A percentile compares a stretch with the other conserved stretches of the same genome.
phyloP scores from a whole-genome alignment of 2,329 filamentous ascomycete species.

The Paecilomyces dactylethromorphus region DNA sequence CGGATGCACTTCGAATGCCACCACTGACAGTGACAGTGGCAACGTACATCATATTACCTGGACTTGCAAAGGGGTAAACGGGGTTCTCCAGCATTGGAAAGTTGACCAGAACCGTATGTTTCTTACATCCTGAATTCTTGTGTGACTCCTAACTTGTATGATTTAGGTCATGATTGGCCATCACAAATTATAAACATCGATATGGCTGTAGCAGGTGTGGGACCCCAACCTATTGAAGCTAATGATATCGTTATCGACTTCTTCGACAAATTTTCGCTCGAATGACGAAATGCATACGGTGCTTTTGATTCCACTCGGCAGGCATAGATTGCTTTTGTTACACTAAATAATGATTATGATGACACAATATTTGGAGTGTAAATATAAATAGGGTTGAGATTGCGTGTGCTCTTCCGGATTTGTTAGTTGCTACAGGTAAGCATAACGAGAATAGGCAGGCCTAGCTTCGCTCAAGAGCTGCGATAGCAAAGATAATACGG shows the following conservation, averaged over 20 bases:
- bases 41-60: constrained; percentile 40
- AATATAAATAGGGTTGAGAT: background rate
- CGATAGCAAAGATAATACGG: background rate
- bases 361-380: background rate
- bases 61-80: constrained; percentile 31
- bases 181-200: constrained; percentile 41
- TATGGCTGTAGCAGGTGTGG: constrained; percentile 33
- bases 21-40: constrained; percentile 28
- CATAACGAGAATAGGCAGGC: background rate
- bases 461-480: background rate
- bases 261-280: constrained; percentile 29
- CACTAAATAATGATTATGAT: background rate
- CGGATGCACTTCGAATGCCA: constrained; percentile 26
- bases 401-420: background rate
- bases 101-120: constrained; percentile 36
- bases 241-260: constrained; percentile 41
- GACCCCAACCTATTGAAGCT: constrained; percentile 38
- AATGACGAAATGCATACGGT: background rate
- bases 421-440: background rate
- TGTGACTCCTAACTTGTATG: background rate
- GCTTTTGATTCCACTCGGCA: background rate
- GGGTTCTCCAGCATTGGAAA: constrained; percentile 40
- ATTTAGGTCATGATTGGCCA: constrained; percentile 39
- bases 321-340: background rate
- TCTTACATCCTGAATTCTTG: background rate